These are phyloP conservation scores for Alternaria ventricosa DNA, from an alignment of 2,329 filamentous ascomycete genomes.

Conservation along the genomic window DNA sequence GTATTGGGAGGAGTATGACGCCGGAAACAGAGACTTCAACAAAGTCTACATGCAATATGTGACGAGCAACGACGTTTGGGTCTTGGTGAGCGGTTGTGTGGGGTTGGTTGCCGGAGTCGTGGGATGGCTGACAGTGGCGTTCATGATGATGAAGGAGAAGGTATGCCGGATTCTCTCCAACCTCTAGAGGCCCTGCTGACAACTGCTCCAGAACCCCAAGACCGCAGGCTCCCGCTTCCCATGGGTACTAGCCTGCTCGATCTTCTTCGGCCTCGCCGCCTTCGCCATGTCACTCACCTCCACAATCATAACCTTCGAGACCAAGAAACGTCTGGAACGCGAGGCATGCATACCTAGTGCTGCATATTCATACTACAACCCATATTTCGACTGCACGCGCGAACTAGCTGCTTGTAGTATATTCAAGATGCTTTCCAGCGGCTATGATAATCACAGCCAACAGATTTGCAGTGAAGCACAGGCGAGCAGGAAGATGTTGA, in stretches of 20 bases:
- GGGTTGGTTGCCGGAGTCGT: neutral
- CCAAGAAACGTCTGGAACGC: neutral
- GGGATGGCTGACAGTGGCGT: neutral
- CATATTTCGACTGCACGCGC: neutral
- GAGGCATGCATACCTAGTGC: neutral
- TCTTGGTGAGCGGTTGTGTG: neutral
- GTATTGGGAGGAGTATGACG: neutral
- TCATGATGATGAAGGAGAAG: neutral
- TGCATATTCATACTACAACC: neutral
- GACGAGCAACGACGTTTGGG: neutral
- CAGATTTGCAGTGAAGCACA: neutral
- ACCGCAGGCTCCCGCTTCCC: neutral
- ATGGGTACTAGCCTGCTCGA: neutral
- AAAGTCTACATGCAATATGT: neutral
- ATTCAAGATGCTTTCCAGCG: neutral
- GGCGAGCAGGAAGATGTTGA: neutral
- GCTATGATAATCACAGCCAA: neutral
- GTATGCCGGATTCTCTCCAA: neutral
- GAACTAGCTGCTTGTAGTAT: constrained; percentile 1
- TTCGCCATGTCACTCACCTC: neutral
- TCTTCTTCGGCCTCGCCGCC: neutral
- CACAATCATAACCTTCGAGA: neutral
- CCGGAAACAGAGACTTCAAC: neutral
- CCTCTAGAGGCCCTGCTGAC: neutral
- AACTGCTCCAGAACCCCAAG: neutral